phyloP scores from a whole-genome alignment of 306 rosid species.

The Rubus idaeus region DNA sequence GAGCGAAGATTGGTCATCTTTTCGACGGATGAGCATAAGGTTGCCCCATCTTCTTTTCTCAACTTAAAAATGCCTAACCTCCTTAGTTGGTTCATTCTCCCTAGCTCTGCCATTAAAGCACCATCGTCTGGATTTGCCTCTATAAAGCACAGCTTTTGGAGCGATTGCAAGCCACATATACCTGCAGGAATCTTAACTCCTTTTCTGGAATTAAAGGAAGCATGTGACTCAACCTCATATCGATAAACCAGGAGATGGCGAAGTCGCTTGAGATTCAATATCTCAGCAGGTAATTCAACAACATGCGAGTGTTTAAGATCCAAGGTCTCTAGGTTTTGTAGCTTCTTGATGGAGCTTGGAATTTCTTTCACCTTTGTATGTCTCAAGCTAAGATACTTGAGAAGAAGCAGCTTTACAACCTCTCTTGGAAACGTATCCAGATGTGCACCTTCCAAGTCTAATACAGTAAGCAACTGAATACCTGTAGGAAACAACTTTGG shows the following conservation, averaged over 20 bases:
- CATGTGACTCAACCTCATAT: slow-evolving; percentile 12
- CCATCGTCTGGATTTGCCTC: slow-evolving; percentile 21
- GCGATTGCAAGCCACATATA: slow-evolving; percentile 20
- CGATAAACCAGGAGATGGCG: slow-evolving; percentile 34
- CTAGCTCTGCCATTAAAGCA: slow-evolving; percentile 22
- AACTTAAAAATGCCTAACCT: slow-evolving; percentile 32
- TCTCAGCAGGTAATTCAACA: slow-evolving; percentile 31
- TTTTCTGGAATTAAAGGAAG: slow-evolving; percentile 3
- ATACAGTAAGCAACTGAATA: slow-evolving; percentile 30
- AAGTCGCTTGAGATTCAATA: slow-evolving; percentile 29
- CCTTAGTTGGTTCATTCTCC: slow-evolving; percentile 34
- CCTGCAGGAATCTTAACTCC: slow-evolving; percentile 29
- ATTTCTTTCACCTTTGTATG: slow-evolving; percentile 20
- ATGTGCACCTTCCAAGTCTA: slow-evolving; percentile 29
- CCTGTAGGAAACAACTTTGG: slow-evolving; percentile 14
- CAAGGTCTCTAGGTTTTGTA: slow-evolving; percentile 31
- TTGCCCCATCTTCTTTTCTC: slow-evolving; percentile 24
- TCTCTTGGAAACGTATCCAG: slow-evolving; percentile 22
- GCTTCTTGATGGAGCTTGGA: slow-evolving; percentile 29
- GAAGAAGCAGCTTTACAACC: slow-evolving; percentile 18
- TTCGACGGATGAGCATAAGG: slow-evolving; percentile 33
- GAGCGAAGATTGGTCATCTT: slow-evolving; percentile 25
- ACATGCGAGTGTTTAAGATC: slow-evolving; percentile 36
- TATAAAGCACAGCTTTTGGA: slow-evolving; percentile 38
- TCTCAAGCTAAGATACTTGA: slow-evolving; percentile 37